Percentiles rank a stretch among this genome's conserved stretches.
Conservation (phyloP, 1,284 basidiomycete genomes). For the Ustilago vetiveriae region DNA sequence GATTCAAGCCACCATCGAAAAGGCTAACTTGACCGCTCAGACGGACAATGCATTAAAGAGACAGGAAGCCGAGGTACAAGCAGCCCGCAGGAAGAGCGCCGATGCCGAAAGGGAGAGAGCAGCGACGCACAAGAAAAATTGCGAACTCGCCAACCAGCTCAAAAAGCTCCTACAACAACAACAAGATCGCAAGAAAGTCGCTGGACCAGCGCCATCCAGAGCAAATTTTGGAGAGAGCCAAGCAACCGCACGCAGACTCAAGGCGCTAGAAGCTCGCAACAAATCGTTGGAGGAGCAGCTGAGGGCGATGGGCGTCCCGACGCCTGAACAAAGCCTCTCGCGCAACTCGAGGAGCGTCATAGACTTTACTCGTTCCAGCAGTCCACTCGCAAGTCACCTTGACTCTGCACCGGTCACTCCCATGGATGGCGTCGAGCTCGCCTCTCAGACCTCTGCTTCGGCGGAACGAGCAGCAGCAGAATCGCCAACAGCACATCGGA, state of each 20-base stretch:
- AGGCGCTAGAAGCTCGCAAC: conserved; percentile 17
- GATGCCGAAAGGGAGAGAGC: conserved; percentile 10
- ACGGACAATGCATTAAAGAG: neutral
- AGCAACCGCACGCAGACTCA: conserved; percentile 7
- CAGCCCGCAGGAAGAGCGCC: neutral
- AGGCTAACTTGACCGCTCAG: conserved; percentile 2
- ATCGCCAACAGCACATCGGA: conserved; percentile 10
- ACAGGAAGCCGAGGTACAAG: neutral
- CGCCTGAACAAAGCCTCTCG: conserved; percentile 7
- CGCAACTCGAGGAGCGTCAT: neutral
- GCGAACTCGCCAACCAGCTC: conserved; percentile 22
- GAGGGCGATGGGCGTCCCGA: conserved; percentile 1
- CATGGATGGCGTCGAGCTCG: neutral
- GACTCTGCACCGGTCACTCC: conserved; percentile 6
- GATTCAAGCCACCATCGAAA: conserved; percentile 2
- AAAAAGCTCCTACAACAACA: conserved; percentile 8
- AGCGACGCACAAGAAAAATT: conserved; percentile 16
- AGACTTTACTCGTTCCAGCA: conserved; percentile 23
- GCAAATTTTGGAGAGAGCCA: neutral
- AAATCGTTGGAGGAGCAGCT: conserved; percentile 2
- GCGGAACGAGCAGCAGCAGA: neutral
- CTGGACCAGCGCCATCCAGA: neutral
- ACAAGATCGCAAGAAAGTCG: neutral
- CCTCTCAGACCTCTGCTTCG: conserved; percentile 8
- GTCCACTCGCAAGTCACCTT: neutral